Evolutionary conservation across 192 early-diverging fungal genomes (phyloP), one percentile per base, ranked within the genome.

Genomic region (Dissophora ornata): DNA sequence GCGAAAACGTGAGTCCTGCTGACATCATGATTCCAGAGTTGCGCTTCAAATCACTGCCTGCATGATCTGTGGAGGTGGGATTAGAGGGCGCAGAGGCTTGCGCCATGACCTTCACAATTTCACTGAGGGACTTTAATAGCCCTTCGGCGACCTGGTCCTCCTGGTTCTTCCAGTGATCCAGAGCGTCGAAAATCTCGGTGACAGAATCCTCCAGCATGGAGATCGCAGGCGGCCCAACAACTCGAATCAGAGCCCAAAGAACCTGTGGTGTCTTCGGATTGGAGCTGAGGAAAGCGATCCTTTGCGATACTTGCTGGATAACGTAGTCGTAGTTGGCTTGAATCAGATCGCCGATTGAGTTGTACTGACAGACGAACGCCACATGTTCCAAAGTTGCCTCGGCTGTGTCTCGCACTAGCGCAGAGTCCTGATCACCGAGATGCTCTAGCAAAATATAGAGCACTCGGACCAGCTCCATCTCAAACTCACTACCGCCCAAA

Each of bases 121-220:
- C 68, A n/a, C 49, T 34, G 1, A 77, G 41, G 1, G 73, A 49
- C 33, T 77, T 70, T 32, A 80, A 81, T 18, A 86, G 34, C 3
- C 81, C 79, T 15, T 71, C 67, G 28, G 71, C 81, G 1, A 85
- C 47, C 32, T 62, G 55, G 30, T 81, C 68, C n/a, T 86, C 69
- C 62, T 81, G 57, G 44, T 36, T 57, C 67, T 81, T 77, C 71
- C 82, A 84, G 12, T 70, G 50, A 58, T 86, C 85, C 44, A 88
- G 50, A 26, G 82, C 87, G 48, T 85, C 85, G 57, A 85, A 88
- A 22, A 86, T 84, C 32, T 88, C 87, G 16, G 80, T 71, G 3
- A 88, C 71, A 9, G 84, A 80, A 40, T 88, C 87, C 42, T 84
- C 80, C 13, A 88, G 41, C 71, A 81, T 85, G 7, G 65, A 45